Evolutionary conservation across 179 eudicot genomes (phyloP), one percentile per base, ranked within the genome.

Genomic region (Pouteria campechiana): DNA sequence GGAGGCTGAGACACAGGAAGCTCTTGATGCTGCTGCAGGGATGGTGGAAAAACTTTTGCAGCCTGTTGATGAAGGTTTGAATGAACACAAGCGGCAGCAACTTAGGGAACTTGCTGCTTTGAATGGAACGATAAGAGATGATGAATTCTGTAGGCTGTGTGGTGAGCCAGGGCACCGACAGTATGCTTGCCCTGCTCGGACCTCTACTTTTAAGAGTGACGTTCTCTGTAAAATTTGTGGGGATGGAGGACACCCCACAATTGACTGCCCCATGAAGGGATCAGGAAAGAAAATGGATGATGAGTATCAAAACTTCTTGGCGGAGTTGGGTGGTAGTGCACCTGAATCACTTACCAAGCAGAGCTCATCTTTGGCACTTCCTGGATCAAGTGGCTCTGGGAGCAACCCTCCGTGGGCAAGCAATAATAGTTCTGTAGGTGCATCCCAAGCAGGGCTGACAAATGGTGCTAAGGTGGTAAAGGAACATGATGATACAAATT

Each of bases 261-360:
- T 73, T 35, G 92, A 80, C 67, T 88, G 97, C 63, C 97, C 97
- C 0, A 81, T 88, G 18, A 83, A 79, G 68, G 83, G 76, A 36
- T 54, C 84, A 5, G 90, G 92, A 20, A 87, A 83, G 81, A 87
- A 87, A 44, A 87, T 87, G 94, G 96, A 87, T 53, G 94, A 83
- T 57, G 96, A 87, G 57, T 87, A 87, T 50, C 70, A 69, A 23
- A 87, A 77, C 58, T 87, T 87, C 52, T 73, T 87, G 65, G 96
- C 94, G 0, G 96, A 87, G 68, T 63, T 87, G 38, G 96, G 94
- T 5, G 96, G 96, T 18, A 69, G 82, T 0, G 80, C 70, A 9
- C 96, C 96, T 3, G 96, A 86, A 16, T 68, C 80, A 18, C 20
- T 65, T 35, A 60, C 44, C 25, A 86, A 74, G 41, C 57, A 30